phyloP scores from a whole-genome alignment of 2,329 filamentous ascomycete genomes.

The Orbilia ellipsospora region DNA sequence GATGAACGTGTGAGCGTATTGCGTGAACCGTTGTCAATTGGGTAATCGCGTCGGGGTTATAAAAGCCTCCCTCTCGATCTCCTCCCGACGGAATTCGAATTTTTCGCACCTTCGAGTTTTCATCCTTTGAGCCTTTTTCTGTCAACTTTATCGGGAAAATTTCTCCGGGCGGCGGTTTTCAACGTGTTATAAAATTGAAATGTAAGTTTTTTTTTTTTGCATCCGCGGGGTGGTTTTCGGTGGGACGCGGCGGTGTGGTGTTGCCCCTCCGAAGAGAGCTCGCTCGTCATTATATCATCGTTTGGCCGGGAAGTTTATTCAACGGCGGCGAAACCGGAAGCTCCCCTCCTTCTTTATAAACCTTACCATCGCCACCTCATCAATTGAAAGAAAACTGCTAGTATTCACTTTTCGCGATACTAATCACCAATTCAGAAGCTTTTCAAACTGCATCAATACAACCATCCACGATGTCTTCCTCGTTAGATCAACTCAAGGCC shows the following conservation, averaged over 20 bases:
- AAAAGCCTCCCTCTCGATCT: constrained; percentile 17
- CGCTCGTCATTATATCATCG: constrained; percentile 9
- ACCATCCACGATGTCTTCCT: constrained; percentile 62
- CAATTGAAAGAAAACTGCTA: constrained; percentile 4
- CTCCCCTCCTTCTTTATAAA: constrained; percentile 12
- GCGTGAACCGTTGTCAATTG: neutral
- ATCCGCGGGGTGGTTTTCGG: neutral
- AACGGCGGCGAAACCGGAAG: constrained; percentile 31
- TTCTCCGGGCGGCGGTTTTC: constrained; percentile 27
- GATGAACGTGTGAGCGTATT: neutral
- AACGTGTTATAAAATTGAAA: neutral
- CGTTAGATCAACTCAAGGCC: constrained; percentile 97
- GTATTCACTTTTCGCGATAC: neutral
- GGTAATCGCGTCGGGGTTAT: constrained; percentile 9
- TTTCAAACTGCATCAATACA: constrained; percentile 10
- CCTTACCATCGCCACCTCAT: constrained; percentile 11
- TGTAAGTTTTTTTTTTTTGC: neutral
- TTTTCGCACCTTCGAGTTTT: neutral
- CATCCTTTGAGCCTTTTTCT: neutral
- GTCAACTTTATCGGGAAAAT: constrained; percentile 26
- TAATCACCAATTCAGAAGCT: neutral
- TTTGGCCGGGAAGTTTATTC: constrained; percentile 22
- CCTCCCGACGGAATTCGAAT: neutral
- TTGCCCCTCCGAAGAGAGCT: constrained; percentile 44
- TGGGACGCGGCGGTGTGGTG: constrained; percentile 8